phyloP scores from a whole-genome alignment of 352 stramenopile genomes.

The Globisporangium abappressorium region DNA sequence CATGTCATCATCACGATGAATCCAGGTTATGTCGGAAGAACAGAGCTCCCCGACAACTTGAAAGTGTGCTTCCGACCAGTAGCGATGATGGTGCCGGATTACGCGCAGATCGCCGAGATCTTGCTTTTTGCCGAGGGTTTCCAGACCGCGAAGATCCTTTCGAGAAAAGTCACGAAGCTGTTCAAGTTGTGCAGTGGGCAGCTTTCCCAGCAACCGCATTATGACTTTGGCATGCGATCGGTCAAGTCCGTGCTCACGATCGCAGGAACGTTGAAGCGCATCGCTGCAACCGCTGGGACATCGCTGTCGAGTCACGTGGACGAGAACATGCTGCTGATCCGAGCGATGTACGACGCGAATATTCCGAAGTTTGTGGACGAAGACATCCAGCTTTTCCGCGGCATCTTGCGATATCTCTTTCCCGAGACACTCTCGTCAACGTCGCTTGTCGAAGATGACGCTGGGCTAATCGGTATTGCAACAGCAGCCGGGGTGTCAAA shows the following conservation, averaged over 20 bases:
- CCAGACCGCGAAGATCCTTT: conserved; percentile 54
- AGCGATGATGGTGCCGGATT: conserved; percentile 90
- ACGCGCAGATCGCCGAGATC: conserved; percentile 81
- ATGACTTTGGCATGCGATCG: conserved; percentile 88
- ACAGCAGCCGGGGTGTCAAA: conserved; percentile 15
- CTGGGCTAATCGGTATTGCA: background rate
- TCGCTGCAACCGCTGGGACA: background rate
- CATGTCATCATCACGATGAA: conserved; percentile 91
- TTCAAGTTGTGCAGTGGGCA: conserved; percentile 87
- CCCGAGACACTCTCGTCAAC: conserved; percentile 32
- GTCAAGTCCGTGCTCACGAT: conserved; percentile 83
- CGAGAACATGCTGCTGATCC: conserved; percentile 88
- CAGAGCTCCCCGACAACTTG: conserved; percentile 83
- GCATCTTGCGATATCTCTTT: conserved; percentile 89
- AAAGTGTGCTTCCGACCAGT: conserved; percentile 83
- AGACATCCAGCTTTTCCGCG: conserved; percentile 86
- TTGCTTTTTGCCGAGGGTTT: conserved; percentile 84
- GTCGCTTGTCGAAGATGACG: background rate
- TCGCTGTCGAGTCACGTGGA: conserved; percentile 22
- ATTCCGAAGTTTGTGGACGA: conserved; percentile 89
- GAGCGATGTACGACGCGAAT: conserved; percentile 92
- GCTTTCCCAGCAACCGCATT: conserved; percentile 79
- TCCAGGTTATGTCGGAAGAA: conserved; percentile 72
- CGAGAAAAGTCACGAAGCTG: conserved; percentile 69
- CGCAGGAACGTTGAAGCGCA: conserved; percentile 65